These are phyloP conservation scores for Lactarius indigo DNA, from an alignment of 768 basidiomycete genomes.

Conservation along the genomic window DNA sequence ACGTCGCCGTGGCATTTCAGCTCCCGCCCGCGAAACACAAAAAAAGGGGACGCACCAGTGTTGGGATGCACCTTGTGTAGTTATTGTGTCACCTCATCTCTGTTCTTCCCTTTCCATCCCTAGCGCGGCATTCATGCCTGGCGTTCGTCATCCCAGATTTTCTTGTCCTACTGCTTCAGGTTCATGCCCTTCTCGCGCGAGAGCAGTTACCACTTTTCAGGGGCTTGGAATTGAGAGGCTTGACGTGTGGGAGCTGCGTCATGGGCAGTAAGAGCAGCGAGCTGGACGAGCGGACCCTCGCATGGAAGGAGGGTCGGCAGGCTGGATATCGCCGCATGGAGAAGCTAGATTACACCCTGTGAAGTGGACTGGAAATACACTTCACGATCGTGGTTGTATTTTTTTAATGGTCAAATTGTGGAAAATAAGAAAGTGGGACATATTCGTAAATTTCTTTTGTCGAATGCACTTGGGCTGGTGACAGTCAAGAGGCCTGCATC, in stretches of 20 bases:
- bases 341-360: slow-evolving; percentile 76
- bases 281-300: slow-evolving; percentile 79
- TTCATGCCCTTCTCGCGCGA: no score
- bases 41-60: slow-evolving; percentile 54
- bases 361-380: slow-evolving; percentile 75
- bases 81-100: slow-evolving; percentile 83
- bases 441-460: slow-evolving; percentile 81
- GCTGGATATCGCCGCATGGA: slow-evolving; percentile 74
- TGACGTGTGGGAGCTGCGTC: no score
- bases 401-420: not conserved
- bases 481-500: no score
- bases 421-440: slow-evolving; percentile 27
- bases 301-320: slow-evolving; percentile 76
- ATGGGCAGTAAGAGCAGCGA: no score
- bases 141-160: no score
- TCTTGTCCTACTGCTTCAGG: no score
- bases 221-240: no score
- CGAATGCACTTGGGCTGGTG: slow-evolving; percentile 78
- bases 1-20: no score
- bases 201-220: no score
- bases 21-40: no score
- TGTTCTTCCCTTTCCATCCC: slow-evolving; percentile 90
- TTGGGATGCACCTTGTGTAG: slow-evolving; percentile 84
- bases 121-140: slow-evolving; percentile 88
- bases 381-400: slow-evolving; percentile 67